Conservation (phyloP, 192 early-diverging fungal species). For the Coemansia sp. region DNA sequence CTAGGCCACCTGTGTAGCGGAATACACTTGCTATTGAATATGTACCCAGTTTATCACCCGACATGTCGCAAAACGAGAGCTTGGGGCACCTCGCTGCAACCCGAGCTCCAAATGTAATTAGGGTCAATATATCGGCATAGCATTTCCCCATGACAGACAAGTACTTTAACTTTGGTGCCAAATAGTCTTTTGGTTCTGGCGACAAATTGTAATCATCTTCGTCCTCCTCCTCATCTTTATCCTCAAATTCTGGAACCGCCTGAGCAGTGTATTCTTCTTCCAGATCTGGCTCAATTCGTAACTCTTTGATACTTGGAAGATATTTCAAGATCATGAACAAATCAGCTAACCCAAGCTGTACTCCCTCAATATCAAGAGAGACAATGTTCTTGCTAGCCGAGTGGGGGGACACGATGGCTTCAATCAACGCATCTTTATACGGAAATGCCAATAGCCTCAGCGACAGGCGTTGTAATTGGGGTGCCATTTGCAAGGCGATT, state of each 20-base stretch:
- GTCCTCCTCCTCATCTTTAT: not conserved
- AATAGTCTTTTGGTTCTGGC: not conserved
- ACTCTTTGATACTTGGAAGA: not conserved
- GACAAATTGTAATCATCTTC: not conserved
- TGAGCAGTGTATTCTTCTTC: not conserved
- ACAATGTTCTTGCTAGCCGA: conserved; percentile 2
- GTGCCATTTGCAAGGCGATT: conserved; percentile 8
- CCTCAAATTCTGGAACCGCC: not conserved
- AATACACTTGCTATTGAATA: not conserved
- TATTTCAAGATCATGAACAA: not conserved
- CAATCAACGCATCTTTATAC: not conserved
- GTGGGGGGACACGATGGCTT: not conserved
- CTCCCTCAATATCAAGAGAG: not conserved
- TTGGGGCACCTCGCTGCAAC: not conserved
- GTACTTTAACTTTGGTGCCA: conserved; percentile 1
- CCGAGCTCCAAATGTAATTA: not conserved
- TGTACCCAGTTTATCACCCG: not conserved
- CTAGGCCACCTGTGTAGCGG: not conserved
- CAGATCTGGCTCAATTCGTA: conserved; percentile 1
- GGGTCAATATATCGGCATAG: not conserved
- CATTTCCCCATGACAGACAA: not conserved
- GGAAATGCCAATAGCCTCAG: not conserved
- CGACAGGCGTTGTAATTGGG: not conserved
- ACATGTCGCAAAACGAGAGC: not conserved
- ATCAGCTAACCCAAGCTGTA: not conserved